Conservation (phyloP, 2,329 filamentous ascomycete genomes). For the Cladosporium sp. region DNA sequence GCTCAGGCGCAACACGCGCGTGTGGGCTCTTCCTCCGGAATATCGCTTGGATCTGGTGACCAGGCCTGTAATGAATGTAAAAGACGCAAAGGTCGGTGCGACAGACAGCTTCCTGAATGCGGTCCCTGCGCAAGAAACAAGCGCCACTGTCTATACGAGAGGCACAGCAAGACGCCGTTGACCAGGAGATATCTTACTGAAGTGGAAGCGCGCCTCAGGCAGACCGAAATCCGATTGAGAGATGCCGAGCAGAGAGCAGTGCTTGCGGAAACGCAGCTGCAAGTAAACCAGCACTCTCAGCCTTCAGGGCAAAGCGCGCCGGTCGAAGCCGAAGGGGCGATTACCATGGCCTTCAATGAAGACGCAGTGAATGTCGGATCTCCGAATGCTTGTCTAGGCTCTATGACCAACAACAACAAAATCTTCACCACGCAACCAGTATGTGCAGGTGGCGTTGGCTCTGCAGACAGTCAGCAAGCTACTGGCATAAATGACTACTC, state of each 20-base stretch:
- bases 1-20: neutral
- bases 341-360: neutral
- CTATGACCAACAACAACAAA: neutral
- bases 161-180: constrained; percentile 49
- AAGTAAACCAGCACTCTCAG: neutral
- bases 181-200: constrained; percentile 51
- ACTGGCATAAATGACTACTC: neutral
- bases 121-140: constrained; percentile 45
- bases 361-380: neutral
- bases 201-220: constrained; percentile 45
- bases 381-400: neutral
- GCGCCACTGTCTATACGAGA: constrained; percentile 52
- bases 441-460: neutral
- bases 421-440: neutral
- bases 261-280: constrained; percentile 26
- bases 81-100: constrained; percentile 31
- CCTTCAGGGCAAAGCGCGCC: neutral
- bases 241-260: constrained; percentile 27
- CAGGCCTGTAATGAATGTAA: constrained; percentile 33
- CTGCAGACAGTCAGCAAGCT: neutral
- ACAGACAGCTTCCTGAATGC: constrained; percentile 41
- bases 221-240: constrained; percentile 28
- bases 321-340: neutral
- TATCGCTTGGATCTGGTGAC: constrained; percentile 22
- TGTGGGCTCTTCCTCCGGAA: neutral